Evolutionary conservation across 2,329 filamentous ascomycete genomes (phyloP).

Genomic region (Talaromyces sp.): DNA sequence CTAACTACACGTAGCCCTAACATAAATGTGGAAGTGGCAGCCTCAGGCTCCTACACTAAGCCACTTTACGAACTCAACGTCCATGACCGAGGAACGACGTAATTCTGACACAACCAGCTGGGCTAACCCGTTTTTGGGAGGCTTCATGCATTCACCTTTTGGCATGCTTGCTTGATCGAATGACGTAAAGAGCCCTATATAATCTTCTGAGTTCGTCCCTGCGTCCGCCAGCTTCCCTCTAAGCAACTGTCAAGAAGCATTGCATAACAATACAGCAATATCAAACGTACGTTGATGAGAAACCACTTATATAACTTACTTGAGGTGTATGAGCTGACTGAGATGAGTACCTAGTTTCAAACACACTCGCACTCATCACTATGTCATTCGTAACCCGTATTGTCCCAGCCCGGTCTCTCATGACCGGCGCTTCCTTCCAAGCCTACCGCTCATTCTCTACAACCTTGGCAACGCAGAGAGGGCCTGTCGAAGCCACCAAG

Average conservation of each 20-base stretch:
- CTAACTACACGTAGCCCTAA: background rate
- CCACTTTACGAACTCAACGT: background rate
- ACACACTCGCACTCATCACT: background rate
- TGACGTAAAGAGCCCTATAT: background rate
- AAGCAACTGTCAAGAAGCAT: background rate
- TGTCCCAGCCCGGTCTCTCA: constrained; percentile 2
- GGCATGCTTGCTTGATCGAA: background rate
- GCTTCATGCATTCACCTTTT: background rate
- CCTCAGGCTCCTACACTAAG: background rate
- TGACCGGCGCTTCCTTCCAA: constrained; percentile 9
- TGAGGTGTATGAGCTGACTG: background rate
- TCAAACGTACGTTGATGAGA: background rate
- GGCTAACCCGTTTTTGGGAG: background rate
- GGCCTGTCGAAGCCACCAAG: constrained; percentile 55
- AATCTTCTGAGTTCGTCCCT: background rate
- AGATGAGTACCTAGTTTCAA: background rate
- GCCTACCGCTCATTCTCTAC: constrained; percentile 50
- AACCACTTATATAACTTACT: background rate
- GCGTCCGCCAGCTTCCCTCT: background rate
- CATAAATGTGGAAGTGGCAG: no score
- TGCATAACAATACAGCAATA: background rate
- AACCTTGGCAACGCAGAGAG: constrained; percentile 48
- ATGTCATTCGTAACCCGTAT: constrained; percentile 15
- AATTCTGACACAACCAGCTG: constrained; percentile 13
- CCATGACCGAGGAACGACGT: constrained; percentile 15